Evolutionary conservation across 257 asterid species (phyloP), one percentile per base, ranked within the genome.

Genomic region (Pogostemon cablin): DNA sequence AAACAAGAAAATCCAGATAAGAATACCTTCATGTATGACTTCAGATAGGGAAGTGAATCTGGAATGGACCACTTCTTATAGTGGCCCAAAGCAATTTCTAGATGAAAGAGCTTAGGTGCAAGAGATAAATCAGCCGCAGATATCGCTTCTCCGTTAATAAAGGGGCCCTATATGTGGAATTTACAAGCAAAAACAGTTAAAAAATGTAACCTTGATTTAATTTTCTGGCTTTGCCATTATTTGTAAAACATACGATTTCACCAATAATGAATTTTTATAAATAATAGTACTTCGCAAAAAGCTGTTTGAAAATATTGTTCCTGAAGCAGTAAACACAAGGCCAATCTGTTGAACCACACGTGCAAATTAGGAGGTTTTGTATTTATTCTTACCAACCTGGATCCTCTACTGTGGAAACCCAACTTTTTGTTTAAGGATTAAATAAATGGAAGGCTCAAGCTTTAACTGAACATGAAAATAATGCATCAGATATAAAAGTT

Each of bases 71-170:
- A 93, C 64, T 85, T 85, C 82, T 89, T 93, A 60, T 76, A 93
- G 80, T 93, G 81, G 53, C 91, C 96, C 82, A 93, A 63, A 67
- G 96, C 84, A 77, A 89, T 84, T 79, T 91, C 96, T 40, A 93
- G 83, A 80, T 93, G 99, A 77, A 87, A 93, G 5, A 93, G 96
- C 84, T 93, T 93, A 15, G 99, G 99, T 57, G 93, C 99, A 62
- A 93, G 96, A 15, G 98, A 91, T 84, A 93, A 84, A 79, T 93
- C 99, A 2, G 96, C 95, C 6, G 96, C 92, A 62, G 99, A 91
- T 65, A 95, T 77, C 65, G 42, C 81, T 53, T 84, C 72, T 68
- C 98, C 98, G 6, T 85, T 87, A 81, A 95, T 86, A 77, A 86
- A 80, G 3, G 95, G 92, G 37, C 98, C 97, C 99, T 95, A 56